Evolutionary conservation across 495 filamentous ascomycete species (phyloP).

Genomic region (Beverwykella pulmonaria): DNA sequence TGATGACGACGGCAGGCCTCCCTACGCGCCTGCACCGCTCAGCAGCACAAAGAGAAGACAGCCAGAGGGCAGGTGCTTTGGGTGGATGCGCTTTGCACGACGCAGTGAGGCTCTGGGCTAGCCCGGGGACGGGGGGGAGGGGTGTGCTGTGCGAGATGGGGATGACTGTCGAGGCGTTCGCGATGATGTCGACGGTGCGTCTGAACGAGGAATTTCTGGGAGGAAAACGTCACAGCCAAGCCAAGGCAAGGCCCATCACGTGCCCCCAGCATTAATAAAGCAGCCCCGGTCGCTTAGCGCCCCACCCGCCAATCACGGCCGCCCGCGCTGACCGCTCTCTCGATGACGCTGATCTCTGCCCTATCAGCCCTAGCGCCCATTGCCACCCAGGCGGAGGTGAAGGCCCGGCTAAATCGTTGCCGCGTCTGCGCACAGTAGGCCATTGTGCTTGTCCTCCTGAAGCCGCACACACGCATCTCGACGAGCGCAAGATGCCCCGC

Average conservation of each 20-base stretch:
- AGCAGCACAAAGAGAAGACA: constrained; percentile 12
- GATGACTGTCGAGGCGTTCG: constrained; percentile 23
- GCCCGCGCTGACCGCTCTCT: neutral
- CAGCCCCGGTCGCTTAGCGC: neutral
- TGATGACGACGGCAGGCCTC: constrained; percentile 16
- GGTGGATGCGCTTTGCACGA: constrained; percentile 3
- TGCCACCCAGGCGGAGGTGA: neutral
- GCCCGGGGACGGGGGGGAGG: constrained; percentile 3
- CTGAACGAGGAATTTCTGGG: neutral
- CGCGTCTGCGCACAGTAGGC: neutral
- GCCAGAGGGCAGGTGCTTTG: neutral
- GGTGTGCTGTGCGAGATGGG: constrained; percentile 4
- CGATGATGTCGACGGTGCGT: constrained; percentile 24
- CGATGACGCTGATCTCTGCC: neutral
- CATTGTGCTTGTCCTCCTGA: too few relatives aligned
- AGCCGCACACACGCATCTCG: too few relatives aligned
- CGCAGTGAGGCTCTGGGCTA: constrained; percentile 31
- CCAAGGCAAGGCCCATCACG: neutral
- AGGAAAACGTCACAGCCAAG: constrained; percentile 23
- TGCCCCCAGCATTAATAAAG: neutral
- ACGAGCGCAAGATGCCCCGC: neutral
- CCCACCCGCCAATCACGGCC: neutral
- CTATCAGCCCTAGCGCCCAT: neutral
- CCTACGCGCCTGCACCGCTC: neutral
- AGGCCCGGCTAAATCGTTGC: neutral